Percentiles rank a stretch among this genome's conserved stretches.
These are phyloP conservation scores for Diaporthe sp. DNA, from an alignment of 2,329 filamentous ascomycete species.

Conservation along the genomic window DNA sequence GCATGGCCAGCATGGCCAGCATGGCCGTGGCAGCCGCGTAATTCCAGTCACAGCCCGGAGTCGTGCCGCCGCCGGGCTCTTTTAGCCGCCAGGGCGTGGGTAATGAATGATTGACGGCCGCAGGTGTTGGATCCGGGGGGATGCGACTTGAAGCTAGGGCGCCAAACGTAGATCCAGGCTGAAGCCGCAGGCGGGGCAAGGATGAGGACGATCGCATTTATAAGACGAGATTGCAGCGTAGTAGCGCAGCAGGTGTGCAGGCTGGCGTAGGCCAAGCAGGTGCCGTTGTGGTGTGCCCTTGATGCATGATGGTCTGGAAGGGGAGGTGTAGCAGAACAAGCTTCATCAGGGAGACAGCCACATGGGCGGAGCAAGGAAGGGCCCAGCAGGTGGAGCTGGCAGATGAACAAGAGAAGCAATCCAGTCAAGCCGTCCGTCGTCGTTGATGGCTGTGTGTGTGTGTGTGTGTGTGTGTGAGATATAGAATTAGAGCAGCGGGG, in stretches of 20 bases:
- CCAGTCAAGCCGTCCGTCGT: neutral
- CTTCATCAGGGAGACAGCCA: slow-evolving; percentile 13
- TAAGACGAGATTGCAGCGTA: slow-evolving; percentile 22
- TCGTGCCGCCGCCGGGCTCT: neutral
- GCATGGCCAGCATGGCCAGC: neutral
- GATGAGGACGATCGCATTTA: slow-evolving; percentile 15
- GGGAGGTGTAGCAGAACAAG: slow-evolving; percentile 19
- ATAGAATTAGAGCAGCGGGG: neutral
- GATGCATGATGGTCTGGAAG: neutral
- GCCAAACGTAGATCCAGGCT: neutral
- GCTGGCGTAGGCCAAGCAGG: neutral
- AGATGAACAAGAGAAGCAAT: neutral
- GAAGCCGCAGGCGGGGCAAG: neutral
- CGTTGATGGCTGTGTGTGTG: neutral
- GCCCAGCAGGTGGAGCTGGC: neutral
- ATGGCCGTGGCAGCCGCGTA: neutral
- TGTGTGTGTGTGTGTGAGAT: neutral
- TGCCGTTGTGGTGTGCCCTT: neutral
- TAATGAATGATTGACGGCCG: neutral
- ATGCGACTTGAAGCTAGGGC: neutral
- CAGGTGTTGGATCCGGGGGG: neutral
- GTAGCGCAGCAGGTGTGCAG: neutral
- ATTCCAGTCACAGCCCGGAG: neutral
- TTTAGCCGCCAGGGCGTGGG: slow-evolving; percentile 18
- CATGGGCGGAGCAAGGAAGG: slow-evolving; percentile 19